Evolutionary conservation across 2,329 filamentous ascomycete species (phyloP), one percentile per base, ranked within the genome.

Genomic region (Verticillium klebahnii): DNA sequence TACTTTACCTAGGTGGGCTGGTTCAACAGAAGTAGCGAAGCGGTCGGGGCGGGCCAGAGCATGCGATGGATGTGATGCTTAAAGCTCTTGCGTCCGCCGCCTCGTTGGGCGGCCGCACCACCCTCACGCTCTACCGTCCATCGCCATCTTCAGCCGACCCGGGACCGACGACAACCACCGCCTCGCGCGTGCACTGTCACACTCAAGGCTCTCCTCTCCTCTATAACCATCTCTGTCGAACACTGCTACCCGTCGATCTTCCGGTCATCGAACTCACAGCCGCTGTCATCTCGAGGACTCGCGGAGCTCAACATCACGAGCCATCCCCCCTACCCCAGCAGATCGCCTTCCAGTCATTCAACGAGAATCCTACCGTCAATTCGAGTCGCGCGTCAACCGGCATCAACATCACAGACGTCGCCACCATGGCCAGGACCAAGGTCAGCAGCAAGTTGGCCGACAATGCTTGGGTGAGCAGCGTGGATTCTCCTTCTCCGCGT

Each of bases 341-440:
- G 5, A 29, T 29, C 29, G 29, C 29, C 4, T 29, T 29, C 29
- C 29, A 6, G 3, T 5, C 29, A 29, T 29, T 29, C 29, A 29
- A 29, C 29, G 29, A 29, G 29, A 3, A 29, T 29, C 29, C 29
- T 29, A 29, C 5, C 29, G 6, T 29, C 29, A 29, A 6, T 29
- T 29, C 29, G 1, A 29, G 29, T 56, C 52, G 12, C 17, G 11
- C 40, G 37, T 59, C 58, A 32, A 61, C 32, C 12, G 59, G 5
- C 29, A 36, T 29, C 58, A 36, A 52, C 40, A 36, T 31, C 23
- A 23, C 40, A 58, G 15, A 29, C 36, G n/a, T 55, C 6, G 32
- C 36, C 45, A 29, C 57, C 61, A 36, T 56, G 29, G 32, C 57
- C 57, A 40, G 52, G 29, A 37, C 61, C 52, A 37, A 62, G 45